phyloP scores from a whole-genome alignment of 2,329 filamentous ascomycete species.

The Parastagonospora nodorum region DNA sequence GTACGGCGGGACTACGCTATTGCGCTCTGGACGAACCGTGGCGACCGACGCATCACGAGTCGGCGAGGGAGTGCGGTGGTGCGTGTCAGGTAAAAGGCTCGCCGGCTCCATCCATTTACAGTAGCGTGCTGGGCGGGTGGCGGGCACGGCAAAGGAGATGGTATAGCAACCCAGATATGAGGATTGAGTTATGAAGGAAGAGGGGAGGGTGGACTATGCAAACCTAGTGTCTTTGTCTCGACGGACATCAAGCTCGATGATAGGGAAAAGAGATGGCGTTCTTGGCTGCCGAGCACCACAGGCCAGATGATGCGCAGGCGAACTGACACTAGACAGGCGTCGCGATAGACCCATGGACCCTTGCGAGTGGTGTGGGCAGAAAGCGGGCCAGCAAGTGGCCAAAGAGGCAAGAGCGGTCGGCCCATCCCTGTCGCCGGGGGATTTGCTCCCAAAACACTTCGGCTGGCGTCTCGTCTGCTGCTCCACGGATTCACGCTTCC shows the following conservation, averaged over 20 bases:
- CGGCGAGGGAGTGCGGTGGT: constrained; percentile 29
- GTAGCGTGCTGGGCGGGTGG: constrained; percentile 28
- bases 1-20: constrained; percentile 52
- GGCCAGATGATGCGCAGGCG: constrained; percentile 6
- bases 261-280: constrained; percentile 11
- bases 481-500: constrained; percentile 1
- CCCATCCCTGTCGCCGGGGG: constrained; percentile 5
- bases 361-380: constrained; percentile 4
- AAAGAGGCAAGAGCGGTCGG: constrained; percentile 3
- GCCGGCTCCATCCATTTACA: constrained; percentile 50
- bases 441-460: not conserved
- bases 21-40: constrained; percentile 33
- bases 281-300: constrained; percentile 1
- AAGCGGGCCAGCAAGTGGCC: constrained; percentile 1
- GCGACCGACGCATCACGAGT: constrained; percentile 25
- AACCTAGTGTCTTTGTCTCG: not conserved
- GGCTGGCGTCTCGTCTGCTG: not conserved
- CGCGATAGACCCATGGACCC: constrained; percentile 2
- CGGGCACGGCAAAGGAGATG: constrained; percentile 17
- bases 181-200: not conserved
- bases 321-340: not conserved
- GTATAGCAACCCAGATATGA: constrained; percentile 16
- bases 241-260: constrained; percentile 6
- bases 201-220: constrained; percentile 1
- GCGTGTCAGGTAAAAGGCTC: constrained; percentile 34